Conservation (phyloP, 2,329 filamentous ascomycete species). For the Neophaeococcomyces aloes region DNA sequence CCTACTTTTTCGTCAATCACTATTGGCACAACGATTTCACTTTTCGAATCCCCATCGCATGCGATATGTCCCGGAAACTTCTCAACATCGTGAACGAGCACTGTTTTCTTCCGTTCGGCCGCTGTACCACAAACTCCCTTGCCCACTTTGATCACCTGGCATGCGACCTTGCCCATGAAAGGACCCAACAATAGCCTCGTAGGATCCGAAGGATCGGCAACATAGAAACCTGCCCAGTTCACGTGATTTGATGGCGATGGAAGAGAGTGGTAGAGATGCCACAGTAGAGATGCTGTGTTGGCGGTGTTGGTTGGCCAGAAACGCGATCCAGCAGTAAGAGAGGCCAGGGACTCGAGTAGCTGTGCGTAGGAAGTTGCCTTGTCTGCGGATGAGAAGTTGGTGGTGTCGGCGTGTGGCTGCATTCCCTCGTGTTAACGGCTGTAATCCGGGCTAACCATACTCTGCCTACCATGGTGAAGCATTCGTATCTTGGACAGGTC, state of each 20-base stretch:
- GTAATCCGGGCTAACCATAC: neutral
- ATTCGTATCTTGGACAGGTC: no score
- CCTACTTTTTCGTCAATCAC: conserved; percentile 31
- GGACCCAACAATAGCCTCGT: conserved; percentile 34
- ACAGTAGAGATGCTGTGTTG: conserved; percentile 39
- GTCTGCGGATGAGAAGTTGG: conserved; percentile 32
- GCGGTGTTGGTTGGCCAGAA: conserved; percentile 41
- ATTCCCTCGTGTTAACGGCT: neutral
- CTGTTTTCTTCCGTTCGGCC: conserved; percentile 29
- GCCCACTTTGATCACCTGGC: conserved; percentile 37
- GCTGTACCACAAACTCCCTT: conserved; percentile 39
- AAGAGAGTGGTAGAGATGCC: conserved; percentile 38
- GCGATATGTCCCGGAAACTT: conserved; percentile 40
- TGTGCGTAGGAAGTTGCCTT: conserved; percentile 36
- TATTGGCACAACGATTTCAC: conserved; percentile 42
- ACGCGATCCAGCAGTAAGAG: conserved; percentile 32
- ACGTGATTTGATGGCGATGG: conserved; percentile 34
- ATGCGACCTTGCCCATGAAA: conserved; percentile 40
- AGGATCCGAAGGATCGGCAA: conserved; percentile 22
- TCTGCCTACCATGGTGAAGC: no score
- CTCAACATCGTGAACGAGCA: conserved; percentile 35
- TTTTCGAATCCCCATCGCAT: conserved; percentile 38
- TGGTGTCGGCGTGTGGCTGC: conserved; percentile 39
- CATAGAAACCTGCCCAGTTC: conserved; percentile 42
- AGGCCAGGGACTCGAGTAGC: conserved; percentile 30